These are phyloP conservation scores for Stephanodiscus triporus DNA, from an alignment of 108 stramenopile species.

Conservation along the genomic window DNA sequence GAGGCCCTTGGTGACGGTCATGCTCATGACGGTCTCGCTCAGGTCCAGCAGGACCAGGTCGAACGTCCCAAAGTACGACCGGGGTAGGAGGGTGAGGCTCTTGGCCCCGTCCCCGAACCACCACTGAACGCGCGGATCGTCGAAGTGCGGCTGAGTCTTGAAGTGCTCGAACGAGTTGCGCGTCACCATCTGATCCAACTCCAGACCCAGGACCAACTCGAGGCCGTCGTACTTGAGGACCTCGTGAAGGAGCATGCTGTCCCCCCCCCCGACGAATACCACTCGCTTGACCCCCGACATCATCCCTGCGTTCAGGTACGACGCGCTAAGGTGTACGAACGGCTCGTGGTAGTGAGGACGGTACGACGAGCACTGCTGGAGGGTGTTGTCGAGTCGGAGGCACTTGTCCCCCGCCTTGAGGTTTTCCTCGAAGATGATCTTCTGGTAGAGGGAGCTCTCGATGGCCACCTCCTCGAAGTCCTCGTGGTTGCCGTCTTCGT, in stretches of 20 bases:
- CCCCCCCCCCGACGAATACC: constrained; percentile 66
- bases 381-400: constrained; percentile 30
- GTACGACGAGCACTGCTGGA: constrained; percentile 47
- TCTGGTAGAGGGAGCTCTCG: constrained; percentile 36
- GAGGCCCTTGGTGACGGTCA: constrained; percentile 59
- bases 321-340: constrained; percentile 37
- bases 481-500: constrained; percentile 40
- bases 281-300: constrained; percentile 39
- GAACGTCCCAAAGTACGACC: constrained; percentile 61
- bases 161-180: constrained; percentile 60
- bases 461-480: constrained; percentile 39
- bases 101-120: constrained; percentile 78
- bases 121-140: constrained; percentile 67
- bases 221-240: constrained; percentile 62
- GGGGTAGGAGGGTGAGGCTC: constrained; percentile 52
- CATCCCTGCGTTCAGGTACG: constrained; percentile 29
- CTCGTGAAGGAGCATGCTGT: constrained; percentile 67
- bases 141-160: constrained; percentile 63
- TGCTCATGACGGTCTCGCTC: constrained; percentile 58
- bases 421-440: constrained; percentile 41
- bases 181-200: constrained; percentile 63
- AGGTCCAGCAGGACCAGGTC: constrained; percentile 73
- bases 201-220: constrained; percentile 61
- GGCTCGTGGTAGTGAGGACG: constrained; percentile 49
- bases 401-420: constrained; percentile 42